Conservation (phyloP, 2,329 filamentous ascomycete genomes). For the Botrytis tulipae region DNA sequence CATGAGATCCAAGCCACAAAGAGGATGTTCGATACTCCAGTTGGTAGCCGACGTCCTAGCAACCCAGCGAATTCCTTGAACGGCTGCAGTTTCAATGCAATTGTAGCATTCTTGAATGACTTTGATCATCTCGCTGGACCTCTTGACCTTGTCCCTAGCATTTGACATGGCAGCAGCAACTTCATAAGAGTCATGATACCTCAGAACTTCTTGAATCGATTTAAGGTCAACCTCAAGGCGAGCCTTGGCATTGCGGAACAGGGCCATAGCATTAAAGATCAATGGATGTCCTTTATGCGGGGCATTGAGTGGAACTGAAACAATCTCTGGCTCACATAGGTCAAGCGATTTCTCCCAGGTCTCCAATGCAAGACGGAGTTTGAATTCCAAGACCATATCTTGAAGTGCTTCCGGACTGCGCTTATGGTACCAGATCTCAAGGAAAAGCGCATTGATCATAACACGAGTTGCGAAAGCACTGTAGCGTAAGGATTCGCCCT, state of each 20-base stretch:
- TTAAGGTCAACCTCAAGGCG: slow-evolving; percentile 94
- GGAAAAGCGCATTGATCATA: slow-evolving; percentile 97
- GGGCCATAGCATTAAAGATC: slow-evolving; percentile 96
- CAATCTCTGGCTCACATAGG: slow-evolving; percentile 86
- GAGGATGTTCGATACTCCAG: slow-evolving; percentile 97
- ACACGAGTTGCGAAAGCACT: slow-evolving; percentile 96
- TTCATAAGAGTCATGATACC: slow-evolving; percentile 96
- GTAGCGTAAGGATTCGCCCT: slow-evolving; percentile 85
- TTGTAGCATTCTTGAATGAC: slow-evolving; percentile 97
- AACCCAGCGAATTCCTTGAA: slow-evolving; percentile 95
- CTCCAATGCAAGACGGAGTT: slow-evolving; percentile 89
- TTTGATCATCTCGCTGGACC: slow-evolving; percentile 96
- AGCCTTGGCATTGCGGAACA: slow-evolving; percentile 90
- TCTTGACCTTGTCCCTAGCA: slow-evolving; percentile 89
- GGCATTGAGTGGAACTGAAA: slow-evolving; percentile 84
- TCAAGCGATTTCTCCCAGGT: slow-evolving; percentile 99
- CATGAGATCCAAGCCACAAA: slow-evolving; percentile 95
- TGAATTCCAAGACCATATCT: slow-evolving; percentile 97
- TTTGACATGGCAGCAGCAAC: slow-evolving; percentile 96
- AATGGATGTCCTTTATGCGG: slow-evolving; percentile 95
- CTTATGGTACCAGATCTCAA: slow-evolving; percentile 99
- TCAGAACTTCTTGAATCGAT: slow-evolving; percentile 86
- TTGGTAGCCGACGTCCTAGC: slow-evolving; percentile 97
- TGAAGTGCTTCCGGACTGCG: slow-evolving; percentile 95
- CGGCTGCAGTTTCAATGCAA: slow-evolving; percentile 92